Evolutionary conservation across 176 grass and related monocot genomes (phyloP).

Genomic region (Triticum aestivum): IWGSC_CS_RefSeq_v2.1 NC_057808.1:308816885-308817384

Average conservation of each 20-base stretch:
- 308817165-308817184: conserved; percentile 52
- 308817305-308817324: conserved; percentile 11
- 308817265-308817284: conserved; percentile 55
- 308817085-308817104: conserved; percentile 10
- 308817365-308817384: conserved; percentile 41
- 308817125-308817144: conserved; percentile 67
- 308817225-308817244: conserved; percentile 77
- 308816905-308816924: neutral
- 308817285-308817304: conserved; percentile 28
- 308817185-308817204: conserved; percentile 66
- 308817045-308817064: conserved; percentile 61
- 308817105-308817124: conserved; percentile 37
- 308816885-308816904: neutral
- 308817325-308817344: conserved; percentile 32
- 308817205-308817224: conserved; percentile 61
- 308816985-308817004: conserved; percentile 77
- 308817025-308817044: conserved; percentile 78
- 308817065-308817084: conserved; percentile 64
- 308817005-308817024: conserved; percentile 63
- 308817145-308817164: conserved; percentile 85
- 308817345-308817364: conserved; percentile 6
- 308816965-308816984: conserved; percentile 73
- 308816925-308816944: neutral
- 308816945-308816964: conserved; percentile 91
- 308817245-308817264: conserved; percentile 51